A percentile compares a stretch with the other conserved stretches of the same genome.
Conservation (phyloP, 257 asterid genomes). For the Fraxinus anomala region DNA sequence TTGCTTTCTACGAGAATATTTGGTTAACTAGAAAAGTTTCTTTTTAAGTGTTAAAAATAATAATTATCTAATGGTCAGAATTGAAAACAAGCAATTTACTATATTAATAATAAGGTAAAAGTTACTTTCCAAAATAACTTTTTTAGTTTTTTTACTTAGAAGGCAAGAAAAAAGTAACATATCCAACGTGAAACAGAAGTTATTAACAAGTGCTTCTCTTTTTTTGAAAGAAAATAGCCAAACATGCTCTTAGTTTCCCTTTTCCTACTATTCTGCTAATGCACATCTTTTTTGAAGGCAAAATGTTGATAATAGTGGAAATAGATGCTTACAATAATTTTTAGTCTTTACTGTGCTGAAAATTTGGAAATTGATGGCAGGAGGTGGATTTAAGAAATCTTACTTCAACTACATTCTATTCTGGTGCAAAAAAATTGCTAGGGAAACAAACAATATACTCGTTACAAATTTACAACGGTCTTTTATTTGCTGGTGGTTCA, state of each 20-base stretch:
- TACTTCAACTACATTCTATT: conserved; percentile 53
- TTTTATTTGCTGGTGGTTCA: conserved; percentile 59
- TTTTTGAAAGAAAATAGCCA: background rate
- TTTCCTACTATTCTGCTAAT: background rate
- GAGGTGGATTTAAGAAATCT: conserved; percentile 67
- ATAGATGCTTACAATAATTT: background rate
- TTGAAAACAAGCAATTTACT: background rate
- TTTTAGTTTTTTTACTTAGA: background rate
- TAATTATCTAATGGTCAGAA: background rate
- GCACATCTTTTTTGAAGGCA: background rate
- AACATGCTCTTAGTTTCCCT: background rate
- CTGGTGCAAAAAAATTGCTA: conserved; percentile 65
- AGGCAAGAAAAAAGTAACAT: background rate
- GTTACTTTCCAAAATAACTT: background rate
- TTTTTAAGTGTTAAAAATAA: background rate
- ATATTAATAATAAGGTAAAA: background rate
- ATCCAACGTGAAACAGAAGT: background rate
- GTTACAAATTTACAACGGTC: conserved; percentile 46
- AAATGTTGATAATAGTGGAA: background rate
- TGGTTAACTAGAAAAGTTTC: background rate
- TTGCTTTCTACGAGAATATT: background rate
- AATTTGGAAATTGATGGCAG: conserved; percentile 37
- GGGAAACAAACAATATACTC: conserved; percentile 72
- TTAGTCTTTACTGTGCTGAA: background rate
- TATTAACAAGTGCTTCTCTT: background rate